Conservation (phyloP, 2,329 filamentous ascomycete genomes). For the Fusarium sp. region DNA sequence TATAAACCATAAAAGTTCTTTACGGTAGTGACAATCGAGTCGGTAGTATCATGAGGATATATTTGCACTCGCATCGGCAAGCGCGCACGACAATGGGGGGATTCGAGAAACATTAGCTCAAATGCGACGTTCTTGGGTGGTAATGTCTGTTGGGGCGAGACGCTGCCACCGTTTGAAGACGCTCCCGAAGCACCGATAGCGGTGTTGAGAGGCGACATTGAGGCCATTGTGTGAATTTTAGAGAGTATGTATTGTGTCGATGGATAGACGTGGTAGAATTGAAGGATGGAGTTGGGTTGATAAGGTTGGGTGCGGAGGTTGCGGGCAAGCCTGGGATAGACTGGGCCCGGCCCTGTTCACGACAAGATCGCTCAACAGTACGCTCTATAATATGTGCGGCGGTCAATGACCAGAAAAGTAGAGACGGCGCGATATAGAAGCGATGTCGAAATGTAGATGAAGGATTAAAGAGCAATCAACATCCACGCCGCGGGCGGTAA, state of each 20-base stretch:
- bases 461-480: conserved; percentile 44
- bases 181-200: conserved; percentile 47
- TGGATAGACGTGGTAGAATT: conserved; percentile 35
- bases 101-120: conserved; percentile 76
- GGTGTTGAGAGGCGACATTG: conserved; percentile 58
- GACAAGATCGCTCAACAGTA: conserved; percentile 45
- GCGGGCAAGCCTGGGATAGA: conserved; percentile 50
- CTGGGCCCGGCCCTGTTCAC: conserved; percentile 41
- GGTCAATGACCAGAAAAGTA: conserved; percentile 40
- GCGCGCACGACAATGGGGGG: conserved; percentile 76
- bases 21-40: conserved; percentile 97
- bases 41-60: conserved; percentile 93
- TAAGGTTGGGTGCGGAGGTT: conserved; percentile 42
- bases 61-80: conserved; percentile 91
- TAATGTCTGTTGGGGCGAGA: conserved; percentile 59
- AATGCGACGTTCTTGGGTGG: conserved; percentile 82
- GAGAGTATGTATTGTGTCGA: conserved; percentile 43
- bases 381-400: conserved; percentile 41
- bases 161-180: conserved; percentile 56
- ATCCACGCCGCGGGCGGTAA: conserved; percentile 49
- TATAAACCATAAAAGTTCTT: conserved; percentile 99
- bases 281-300: conserved; percentile 31
- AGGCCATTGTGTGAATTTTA: conserved; percentile 56
- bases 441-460: conserved; percentile 34
- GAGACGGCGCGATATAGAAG: conserved; percentile 29